Evolutionary conservation across 331 rosid genomes (phyloP).

Genomic region (Arachis monticola): DNA sequence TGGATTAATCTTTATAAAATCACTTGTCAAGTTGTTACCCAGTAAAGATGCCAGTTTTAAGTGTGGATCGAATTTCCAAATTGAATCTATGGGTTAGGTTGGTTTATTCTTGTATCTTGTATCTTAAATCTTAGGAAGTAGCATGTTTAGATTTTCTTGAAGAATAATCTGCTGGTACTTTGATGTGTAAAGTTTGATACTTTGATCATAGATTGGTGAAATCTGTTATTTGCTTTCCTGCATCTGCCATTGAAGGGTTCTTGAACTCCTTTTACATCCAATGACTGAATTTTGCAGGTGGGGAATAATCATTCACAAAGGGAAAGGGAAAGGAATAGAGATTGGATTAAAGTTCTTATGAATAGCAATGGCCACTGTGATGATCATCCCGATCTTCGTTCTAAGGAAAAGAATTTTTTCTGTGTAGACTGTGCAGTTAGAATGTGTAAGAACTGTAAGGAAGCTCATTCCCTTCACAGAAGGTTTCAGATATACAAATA

Average conservation of each 20-base stretch:
- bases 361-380: conserved; percentile 62
- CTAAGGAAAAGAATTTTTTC: conserved; percentile 75
- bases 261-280: conserved; percentile 35
- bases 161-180: conserved; percentile 1
- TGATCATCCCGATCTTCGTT: conserved; percentile 65
- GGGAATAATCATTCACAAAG: conserved; percentile 50
- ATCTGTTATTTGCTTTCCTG: conserved; percentile 13
- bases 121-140: neutral
- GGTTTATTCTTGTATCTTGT: conserved; percentile 5
- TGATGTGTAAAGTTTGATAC: conserved; percentile 11
- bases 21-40: conserved; percentile 21
- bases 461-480: conserved; percentile 71
- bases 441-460: conserved; percentile 78
- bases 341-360: conserved; percentile 75
- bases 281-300: conserved; percentile 49
- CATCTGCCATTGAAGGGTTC: conserved; percentile 15
- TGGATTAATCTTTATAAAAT: conserved; percentile 15
- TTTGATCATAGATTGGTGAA: conserved; percentile 36
- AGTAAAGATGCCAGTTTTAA: neutral
- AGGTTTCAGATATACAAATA: conserved; percentile 87
- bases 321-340: conserved; percentile 54
- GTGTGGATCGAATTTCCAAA: conserved; percentile 26
- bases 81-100: conserved; percentile 30
- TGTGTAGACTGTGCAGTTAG: conserved; percentile 77
- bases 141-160: conserved; percentile 38